Evolutionary conservation across 2,329 filamentous ascomycete species (phyloP), one percentile per base, ranked within the genome.

Genomic region (Colletotrichum musae): DNA sequence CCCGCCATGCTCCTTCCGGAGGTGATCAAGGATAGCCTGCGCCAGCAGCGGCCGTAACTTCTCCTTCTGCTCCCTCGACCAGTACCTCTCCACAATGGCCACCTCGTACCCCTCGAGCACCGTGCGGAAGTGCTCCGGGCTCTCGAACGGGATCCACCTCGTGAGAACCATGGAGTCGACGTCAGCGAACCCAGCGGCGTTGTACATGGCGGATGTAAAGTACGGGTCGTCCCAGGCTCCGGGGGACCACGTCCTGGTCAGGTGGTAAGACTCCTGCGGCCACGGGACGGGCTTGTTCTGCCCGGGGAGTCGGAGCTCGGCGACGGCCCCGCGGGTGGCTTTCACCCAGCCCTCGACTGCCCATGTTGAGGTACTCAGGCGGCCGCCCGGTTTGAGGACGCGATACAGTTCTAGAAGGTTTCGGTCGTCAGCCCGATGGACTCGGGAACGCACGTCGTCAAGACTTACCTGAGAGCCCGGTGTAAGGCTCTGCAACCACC

Each of bases 171-270:
- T 32, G 2, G 54, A 18, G 5, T 28, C 18, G 10, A 43, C n/a
- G 0, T 51, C 18, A 2, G 21, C 26, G 7, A 64, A 36, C 1
- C 62, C 62, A 21, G 62, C 54, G 9, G 53, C 45, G 15, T 64
- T 58, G 10, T 32, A 59, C 62, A 64, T 64, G 12, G 53, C 62
- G n/a, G 15, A 39, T 4, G 54, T 45, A 5, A 52, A 64, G 9
- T 58, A 64, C 7, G 41, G 21, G 18, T 58, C 53, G 13, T 64
- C 62, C 62, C 62, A 64, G 2, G 54, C 45, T n/a, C 62, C 62
- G 3, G 62, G 62, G 4, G 53, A 51, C 62, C 54, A 64, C 24
- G 39, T 18, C 1, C 54, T 32, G 1, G 54, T 64, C 5, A 64
- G 21, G 12, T 64, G 62, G 7, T 50, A 12, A 5, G 62, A 64